phyloP scores from a whole-genome alignment of 257 asterid genomes.

The Solanum infundibuliforme region DNA sequence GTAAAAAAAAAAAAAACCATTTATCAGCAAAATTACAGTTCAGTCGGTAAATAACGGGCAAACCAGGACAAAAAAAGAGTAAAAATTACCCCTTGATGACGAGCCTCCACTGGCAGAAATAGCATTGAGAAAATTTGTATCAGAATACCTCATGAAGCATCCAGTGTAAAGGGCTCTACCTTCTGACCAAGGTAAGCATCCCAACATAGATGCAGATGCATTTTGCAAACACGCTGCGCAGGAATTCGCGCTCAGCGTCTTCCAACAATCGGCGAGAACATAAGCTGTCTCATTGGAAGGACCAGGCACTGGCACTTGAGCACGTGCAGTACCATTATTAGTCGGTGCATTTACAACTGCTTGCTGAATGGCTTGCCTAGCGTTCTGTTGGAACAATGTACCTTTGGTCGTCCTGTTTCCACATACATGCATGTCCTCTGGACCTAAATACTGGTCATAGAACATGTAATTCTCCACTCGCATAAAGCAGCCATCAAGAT shows the following conservation, averaged over 20 bases:
- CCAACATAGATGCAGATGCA: background rate
- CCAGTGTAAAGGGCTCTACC: background rate
- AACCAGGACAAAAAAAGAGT: no score
- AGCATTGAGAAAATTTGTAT: background rate
- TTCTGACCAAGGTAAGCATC: background rate
- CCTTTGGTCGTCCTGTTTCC: conserved; percentile 38
- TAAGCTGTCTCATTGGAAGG: conserved; percentile 24
- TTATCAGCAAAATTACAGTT: no score
- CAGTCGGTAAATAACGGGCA: no score
- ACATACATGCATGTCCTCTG: conserved; percentile 34
- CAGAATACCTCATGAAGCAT: background rate
- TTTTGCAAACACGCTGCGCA: background rate
- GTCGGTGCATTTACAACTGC: conserved; percentile 33
- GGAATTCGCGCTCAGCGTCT: background rate
- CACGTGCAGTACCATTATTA: conserved; percentile 35
- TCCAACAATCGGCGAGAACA: background rate
- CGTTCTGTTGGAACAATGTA: conserved; percentile 16
- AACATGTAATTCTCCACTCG: conserved; percentile 8
- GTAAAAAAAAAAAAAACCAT: no score
- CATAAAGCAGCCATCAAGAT: conserved; percentile 22
- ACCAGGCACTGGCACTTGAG: conserved; percentile 12
- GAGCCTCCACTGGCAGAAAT: no score
- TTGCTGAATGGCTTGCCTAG: conserved; percentile 23
- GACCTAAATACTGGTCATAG: conserved; percentile 21
- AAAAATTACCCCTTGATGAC: no score